Percentiles rank a stretch among this genome's conserved stretches.
These are phyloP conservation scores for Conticribra weissflogii DNA, from an alignment of 108 stramenopile species.

Conservation along the genomic window DNA sequence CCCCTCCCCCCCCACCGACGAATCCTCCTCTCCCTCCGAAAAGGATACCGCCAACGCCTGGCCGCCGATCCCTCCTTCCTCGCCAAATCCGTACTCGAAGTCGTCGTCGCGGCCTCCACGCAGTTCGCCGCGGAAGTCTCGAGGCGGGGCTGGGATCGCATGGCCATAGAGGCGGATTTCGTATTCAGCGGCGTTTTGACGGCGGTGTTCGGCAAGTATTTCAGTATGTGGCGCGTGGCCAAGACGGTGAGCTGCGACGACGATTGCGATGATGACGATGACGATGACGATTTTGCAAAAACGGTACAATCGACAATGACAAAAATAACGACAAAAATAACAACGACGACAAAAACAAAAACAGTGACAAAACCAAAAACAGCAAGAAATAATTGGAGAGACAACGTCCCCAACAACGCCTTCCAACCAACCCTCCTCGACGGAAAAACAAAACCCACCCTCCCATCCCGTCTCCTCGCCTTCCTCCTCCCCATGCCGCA, in stretches of 20 bases:
- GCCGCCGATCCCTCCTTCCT: conserved; percentile 80
- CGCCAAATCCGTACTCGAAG: conserved; percentile 68
- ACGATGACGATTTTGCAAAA: not conserved
- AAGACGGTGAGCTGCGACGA: conserved; percentile 28
- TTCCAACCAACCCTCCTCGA: conserved; percentile 69
- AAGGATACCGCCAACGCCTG: conserved; percentile 55
- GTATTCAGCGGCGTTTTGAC: conserved; percentile 78
- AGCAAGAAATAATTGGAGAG: conserved; percentile 23
- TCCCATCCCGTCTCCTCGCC: conserved; percentile 52
- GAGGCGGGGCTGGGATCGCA: conserved; percentile 55
- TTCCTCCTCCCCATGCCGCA: conserved; percentile 64
- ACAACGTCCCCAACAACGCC: conserved; percentile 74
- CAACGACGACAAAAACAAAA: not conserved
- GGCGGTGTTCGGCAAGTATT: conserved; percentile 68
- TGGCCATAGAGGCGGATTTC: conserved; percentile 73
- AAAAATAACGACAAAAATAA: not conserved
- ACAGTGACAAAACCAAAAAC: too few species aligned
- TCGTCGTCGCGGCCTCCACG: conserved; percentile 66
- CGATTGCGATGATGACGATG: not conserved
- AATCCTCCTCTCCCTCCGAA: conserved; percentile 25
- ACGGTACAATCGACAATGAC: not conserved
- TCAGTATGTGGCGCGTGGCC: conserved; percentile 82
- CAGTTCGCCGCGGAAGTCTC: conserved; percentile 76
- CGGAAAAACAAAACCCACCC: conserved; percentile 57
- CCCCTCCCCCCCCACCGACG: not conserved